Percentiles rank a stretch among this genome's conserved stretches.
These are phyloP conservation scores for Ogataea hybrid DNA, from an alignment of 1,139 yeast genomes.

Conservation along the genomic window DNA sequence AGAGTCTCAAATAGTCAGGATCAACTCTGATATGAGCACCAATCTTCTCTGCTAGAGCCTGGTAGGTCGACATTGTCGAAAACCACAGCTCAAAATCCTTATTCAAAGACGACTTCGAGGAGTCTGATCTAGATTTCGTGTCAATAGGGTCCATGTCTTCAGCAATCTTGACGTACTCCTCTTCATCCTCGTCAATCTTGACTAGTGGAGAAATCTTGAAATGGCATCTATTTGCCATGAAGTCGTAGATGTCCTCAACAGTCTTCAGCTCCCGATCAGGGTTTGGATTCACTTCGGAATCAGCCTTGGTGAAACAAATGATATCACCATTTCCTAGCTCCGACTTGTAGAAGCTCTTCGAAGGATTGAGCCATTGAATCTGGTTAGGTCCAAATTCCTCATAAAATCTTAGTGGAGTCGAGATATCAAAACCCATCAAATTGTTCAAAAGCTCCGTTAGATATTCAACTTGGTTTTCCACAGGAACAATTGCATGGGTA, in stretches of 20 bases:
- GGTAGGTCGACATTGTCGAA: slow-evolving; percentile 56
- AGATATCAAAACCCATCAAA: slow-evolving; percentile 44
- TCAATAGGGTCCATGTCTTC: slow-evolving; percentile 19
- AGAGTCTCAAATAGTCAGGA: slow-evolving; percentile 64
- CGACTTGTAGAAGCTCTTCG: slow-evolving; percentile 52
- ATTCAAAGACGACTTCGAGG: slow-evolving; percentile 14
- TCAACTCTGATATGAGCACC: slow-evolving; percentile 54
- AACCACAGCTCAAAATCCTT: slow-evolving; percentile 63
- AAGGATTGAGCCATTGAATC: slow-evolving; percentile 48
- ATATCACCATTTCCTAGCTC: slow-evolving; percentile 84
- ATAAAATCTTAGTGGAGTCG: slow-evolving; percentile 44
- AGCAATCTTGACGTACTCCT: slow-evolving; percentile 42
- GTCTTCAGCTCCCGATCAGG: slow-evolving; percentile 19
- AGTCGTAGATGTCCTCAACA: slow-evolving; percentile 57
- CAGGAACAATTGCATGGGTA: slow-evolving; percentile 58
- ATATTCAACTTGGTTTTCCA: slow-evolving; percentile 44
- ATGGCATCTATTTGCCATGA: slow-evolving; percentile 64
- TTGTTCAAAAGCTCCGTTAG: slow-evolving; percentile 44
- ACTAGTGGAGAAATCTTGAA: slow-evolving; percentile 52
- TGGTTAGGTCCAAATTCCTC: slow-evolving; percentile 74
- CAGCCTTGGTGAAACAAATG: slow-evolving; percentile 51
- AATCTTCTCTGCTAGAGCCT: slow-evolving; percentile 57
- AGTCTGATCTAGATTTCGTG: slow-evolving; percentile 13
- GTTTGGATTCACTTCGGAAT: slow-evolving; percentile 14
- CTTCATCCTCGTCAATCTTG: slow-evolving; percentile 48